A percentile compares a stretch with the other conserved stretches of the same genome.
phyloP scores from a whole-genome alignment of 2,329 filamentous ascomycete species.

The Gremmenia infestans region DNA sequence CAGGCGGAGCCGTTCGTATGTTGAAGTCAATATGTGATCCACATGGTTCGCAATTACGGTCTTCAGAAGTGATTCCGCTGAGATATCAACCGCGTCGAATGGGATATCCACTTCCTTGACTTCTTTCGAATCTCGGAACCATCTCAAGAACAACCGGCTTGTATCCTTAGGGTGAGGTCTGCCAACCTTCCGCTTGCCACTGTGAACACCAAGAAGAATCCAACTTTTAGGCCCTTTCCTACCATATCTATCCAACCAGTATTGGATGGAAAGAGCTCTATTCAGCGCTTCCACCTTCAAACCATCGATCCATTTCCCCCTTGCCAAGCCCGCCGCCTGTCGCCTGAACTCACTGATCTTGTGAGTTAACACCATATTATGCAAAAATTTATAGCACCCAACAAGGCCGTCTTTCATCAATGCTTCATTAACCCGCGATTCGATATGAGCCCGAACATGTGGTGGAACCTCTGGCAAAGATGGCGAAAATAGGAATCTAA shows the following conservation, averaged over 20 bases:
- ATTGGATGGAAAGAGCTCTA: slow-evolving; percentile 80
- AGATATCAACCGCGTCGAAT: slow-evolving; percentile 63
- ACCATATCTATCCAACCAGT: slow-evolving; percentile 67
- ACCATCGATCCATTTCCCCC: slow-evolving; percentile 70
- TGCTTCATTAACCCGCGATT: slow-evolving; percentile 65
- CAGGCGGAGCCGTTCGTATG: slow-evolving; percentile 54
- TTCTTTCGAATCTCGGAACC: slow-evolving; percentile 80
- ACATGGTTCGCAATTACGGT: slow-evolving; percentile 71
- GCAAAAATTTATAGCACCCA: slow-evolving; percentile 81
- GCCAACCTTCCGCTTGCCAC: slow-evolving; percentile 46
- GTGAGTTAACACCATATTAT: slow-evolving; percentile 83
- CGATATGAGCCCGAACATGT: slow-evolving; percentile 59
- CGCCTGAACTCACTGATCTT: slow-evolving; percentile 79
- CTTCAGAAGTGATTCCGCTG: slow-evolving; percentile 68
- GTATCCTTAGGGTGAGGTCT: slow-evolving; percentile 40
- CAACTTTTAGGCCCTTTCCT: slow-evolving; percentile 70
- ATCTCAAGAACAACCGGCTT: slow-evolving; percentile 61
- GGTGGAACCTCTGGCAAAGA: slow-evolving; percentile 57
- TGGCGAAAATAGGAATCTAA: slow-evolving; percentile 77
- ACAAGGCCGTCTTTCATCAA: slow-evolving; percentile 65
- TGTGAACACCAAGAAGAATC: slow-evolving; percentile 80
- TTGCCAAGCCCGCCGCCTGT: slow-evolving; percentile 68
- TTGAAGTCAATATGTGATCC: slow-evolving; percentile 63
- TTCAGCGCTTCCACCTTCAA: slow-evolving; percentile 75
- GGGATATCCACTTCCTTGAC: slow-evolving; percentile 62